Percentiles rank a stretch among this genome's conserved stretches.
Evolutionary conservation across 2,329 filamentous ascomycete species (phyloP).

Genomic region (Colletotrichum sp.): DNA sequence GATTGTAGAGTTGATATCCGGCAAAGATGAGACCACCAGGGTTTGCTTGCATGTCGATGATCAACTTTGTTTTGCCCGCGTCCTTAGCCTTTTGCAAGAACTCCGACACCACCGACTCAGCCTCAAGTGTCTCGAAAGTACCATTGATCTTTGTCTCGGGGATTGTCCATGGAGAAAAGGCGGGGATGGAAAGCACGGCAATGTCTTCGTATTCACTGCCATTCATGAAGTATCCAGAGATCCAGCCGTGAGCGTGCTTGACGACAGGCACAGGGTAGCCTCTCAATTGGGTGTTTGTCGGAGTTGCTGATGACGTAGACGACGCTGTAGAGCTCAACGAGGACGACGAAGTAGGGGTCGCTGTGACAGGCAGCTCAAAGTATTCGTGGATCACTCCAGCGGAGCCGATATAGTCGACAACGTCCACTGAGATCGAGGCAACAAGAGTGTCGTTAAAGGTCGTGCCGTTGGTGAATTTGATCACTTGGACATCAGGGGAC

Average conservation of each 20-base stretch:
- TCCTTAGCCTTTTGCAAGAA: slow-evolving; percentile 52
- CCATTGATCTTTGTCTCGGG: neutral
- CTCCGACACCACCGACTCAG: slow-evolving; percentile 26
- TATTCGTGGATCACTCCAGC: neutral
- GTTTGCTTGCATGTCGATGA: slow-evolving; percentile 68
- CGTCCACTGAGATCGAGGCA: neutral
- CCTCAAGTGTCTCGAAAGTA: slow-evolving; percentile 20
- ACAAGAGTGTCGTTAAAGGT: neutral
- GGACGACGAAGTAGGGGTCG: neutral
- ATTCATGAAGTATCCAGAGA: slow-evolving; percentile 29
- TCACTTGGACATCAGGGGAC: neutral
- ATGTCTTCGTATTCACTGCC: slow-evolving; percentile 30
- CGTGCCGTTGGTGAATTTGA: slow-evolving; percentile 13
- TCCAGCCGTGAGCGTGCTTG: slow-evolving; percentile 25
- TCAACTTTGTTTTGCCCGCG: slow-evolving; percentile 59
- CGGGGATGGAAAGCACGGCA: slow-evolving; percentile 26
- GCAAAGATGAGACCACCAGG: slow-evolving; percentile 56
- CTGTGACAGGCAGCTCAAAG: neutral
- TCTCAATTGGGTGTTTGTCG: slow-evolving; percentile 3
- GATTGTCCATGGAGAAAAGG: slow-evolving; percentile 20
- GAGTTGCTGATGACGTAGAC: neutral
- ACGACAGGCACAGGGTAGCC: slow-evolving; percentile 28
- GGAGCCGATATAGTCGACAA: neutral
- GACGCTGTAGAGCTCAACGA: neutral
- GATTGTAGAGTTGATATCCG: slow-evolving; percentile 52